These are phyloP conservation scores for Colletotrichum musae DNA, from an alignment of 2,329 filamentous ascomycete genomes.

Conservation along the genomic window DNA sequence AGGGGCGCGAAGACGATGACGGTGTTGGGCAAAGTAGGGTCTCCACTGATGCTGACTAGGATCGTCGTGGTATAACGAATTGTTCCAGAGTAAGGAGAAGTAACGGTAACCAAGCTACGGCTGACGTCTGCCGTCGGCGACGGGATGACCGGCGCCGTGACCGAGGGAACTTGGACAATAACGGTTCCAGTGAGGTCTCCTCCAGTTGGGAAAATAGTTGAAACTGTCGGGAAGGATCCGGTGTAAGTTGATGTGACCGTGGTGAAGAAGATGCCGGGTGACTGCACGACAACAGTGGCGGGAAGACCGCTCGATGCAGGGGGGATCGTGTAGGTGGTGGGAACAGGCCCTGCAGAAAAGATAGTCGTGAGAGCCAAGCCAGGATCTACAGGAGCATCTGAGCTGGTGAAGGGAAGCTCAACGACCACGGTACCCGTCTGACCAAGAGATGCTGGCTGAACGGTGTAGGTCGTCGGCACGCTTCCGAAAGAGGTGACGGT, in stretches of 20 bases:
- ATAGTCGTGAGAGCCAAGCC: constrained; percentile 9
- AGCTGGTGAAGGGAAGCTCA: neutral
- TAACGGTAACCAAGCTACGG: constrained; percentile 10
- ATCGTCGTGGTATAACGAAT: constrained; percentile 11
- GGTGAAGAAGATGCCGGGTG: constrained; percentile 13
- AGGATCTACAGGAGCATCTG: neutral
- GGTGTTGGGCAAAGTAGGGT: neutral
- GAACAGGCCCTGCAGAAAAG: constrained; percentile 2
- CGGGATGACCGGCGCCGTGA: neutral
- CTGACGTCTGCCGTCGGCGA: neutral
- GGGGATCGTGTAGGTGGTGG: constrained; percentile 9
- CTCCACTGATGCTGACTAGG: constrained; percentile 11
- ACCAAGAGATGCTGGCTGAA: neutral
- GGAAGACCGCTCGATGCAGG: constrained; percentile 16
- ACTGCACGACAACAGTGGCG: constrained; percentile 18
- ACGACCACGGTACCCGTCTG: constrained; percentile 18
- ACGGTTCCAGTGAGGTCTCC: constrained; percentile 16
- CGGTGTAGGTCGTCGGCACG: constrained; percentile 5
- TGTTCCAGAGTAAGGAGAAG: constrained; percentile 15
- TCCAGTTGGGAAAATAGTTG: constrained; percentile 13
- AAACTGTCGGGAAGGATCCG: constrained; percentile 1
- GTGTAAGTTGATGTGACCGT: constrained; percentile 14
- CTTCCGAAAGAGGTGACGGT: neutral
- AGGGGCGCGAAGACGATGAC: constrained; percentile 14
- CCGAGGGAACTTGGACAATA: constrained; percentile 12